phyloP scores from a whole-genome alignment of 805 yeast genomes.

The Saccharomycopsis sp. region DNA sequence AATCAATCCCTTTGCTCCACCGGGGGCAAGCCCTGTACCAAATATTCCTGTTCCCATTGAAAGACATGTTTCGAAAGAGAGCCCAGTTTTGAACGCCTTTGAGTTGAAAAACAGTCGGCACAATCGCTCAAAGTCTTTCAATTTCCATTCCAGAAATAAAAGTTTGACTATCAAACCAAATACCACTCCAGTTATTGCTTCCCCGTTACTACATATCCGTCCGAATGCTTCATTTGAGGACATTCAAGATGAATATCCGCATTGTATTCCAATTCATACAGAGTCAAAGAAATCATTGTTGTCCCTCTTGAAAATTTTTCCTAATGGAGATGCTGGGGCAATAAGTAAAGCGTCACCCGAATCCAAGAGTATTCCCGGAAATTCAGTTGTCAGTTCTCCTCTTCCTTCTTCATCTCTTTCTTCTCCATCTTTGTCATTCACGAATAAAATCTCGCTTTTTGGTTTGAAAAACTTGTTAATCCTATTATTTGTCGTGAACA shows the following conservation, averaged over 20 bases:
- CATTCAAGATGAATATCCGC: slow-evolving; percentile 17
- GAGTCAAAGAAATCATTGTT: slow-evolving; percentile 13
- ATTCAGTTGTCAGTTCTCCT: no score
- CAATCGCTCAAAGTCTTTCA: slow-evolving; percentile 20
- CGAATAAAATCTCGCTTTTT: slow-evolving; percentile 17
- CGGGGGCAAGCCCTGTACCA: no score
- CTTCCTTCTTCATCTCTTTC: no score
- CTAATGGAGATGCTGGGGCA: not conserved
- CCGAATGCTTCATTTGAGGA: slow-evolving; percentile 14
- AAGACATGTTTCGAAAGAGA: no score
- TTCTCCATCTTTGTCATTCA: no score
- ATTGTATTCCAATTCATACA: slow-evolving; percentile 19
- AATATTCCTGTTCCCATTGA: no score
- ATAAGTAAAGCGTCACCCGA: no score
- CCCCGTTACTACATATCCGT: slow-evolving; percentile 9
- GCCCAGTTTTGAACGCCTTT: no score
- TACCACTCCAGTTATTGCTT: slow-evolving; percentile 3
- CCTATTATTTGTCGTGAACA: slow-evolving; percentile 31
- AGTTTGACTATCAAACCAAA: slow-evolving; percentile 15
- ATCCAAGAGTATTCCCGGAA: no score
- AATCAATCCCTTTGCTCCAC: no score
- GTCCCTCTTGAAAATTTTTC: slow-evolving; percentile 12
- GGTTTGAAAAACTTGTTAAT: slow-evolving; percentile 35
- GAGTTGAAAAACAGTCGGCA: not conserved
- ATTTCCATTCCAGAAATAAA: slow-evolving; percentile 21